Evolutionary conservation across 345 rosid genomes (phyloP), one percentile per base, ranked within the genome.

Genomic region (Citrus inodora): DNA sequence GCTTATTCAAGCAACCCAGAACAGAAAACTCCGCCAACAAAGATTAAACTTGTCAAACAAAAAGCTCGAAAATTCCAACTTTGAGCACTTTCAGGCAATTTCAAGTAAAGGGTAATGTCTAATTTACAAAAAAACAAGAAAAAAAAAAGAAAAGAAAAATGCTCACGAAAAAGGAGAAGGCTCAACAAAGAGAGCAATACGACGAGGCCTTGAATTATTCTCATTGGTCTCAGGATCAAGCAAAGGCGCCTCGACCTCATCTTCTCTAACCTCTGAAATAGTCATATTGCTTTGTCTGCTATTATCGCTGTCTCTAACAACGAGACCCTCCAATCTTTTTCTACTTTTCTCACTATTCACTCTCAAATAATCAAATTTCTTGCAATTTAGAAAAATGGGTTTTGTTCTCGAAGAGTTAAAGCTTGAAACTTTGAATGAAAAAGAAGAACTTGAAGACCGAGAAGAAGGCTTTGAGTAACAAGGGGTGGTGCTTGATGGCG

Each of bases 131-230:
- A 6, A 37, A 71, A 19, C 30, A 2, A 46, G 27, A 74, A 6
- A 7, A 81, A 7, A 81, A 10, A 8, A 22, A 53, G 4, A 58
- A 38, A 2, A n/a, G 17, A 27, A 16, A 68, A 42, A 16, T 32
- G 88, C 96, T 92, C 84, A 95, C 99, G 98, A 88, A 76, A 96
- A 96, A 24, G 99, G 99, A 24, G 99, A 96, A 74, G 99, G 99
- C 90, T 96, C 99, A 25, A 96, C 91, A 75, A 96, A 96, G 67
- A 96, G 95, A 81, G 92, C 99, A 80, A 96, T 92, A 19, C 99
- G 92, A 8, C 97, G 88, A 13, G 98, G 98, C 78, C 85, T 85
- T 22, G 89, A 79, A 38, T 78, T 81, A 79, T 55, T 77, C 66
- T 88, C 97, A 0, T 53, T 53, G 58, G 90, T 76, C 28, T 65